Base-by-base conservation (phyloP, 2,329 filamentous ascomycete species). In the Dactylonectria macrodidyma region DNA sequence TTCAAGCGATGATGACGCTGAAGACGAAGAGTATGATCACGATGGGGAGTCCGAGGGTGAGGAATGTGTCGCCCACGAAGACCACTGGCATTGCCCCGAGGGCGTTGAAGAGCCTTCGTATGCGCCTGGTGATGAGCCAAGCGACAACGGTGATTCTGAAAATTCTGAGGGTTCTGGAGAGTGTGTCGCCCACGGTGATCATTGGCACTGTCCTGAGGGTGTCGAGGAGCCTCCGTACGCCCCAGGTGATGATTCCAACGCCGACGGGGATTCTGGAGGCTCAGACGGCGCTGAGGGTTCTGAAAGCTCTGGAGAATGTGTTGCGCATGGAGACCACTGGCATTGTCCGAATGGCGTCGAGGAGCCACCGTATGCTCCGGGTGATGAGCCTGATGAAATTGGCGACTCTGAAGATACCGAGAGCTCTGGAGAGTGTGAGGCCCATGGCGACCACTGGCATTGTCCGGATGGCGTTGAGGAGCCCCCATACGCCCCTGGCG, bases 171-270 rank as follows among this genome's bases (percentile, higher is more conserved):
- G 26, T 10, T 44, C 24, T 6, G 44, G n/a, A 14, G 56, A 69
- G 30, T 71, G 69, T 24, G 59, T 54, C 8, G 64, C 69, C 12
- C 57, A 73, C 51, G 52, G 44, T 33, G 57, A 65, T 54, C 56
- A 69, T 38, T 65, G 65, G 66, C 63, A 74, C 41, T 74, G 72
- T 41, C 71, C 70, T 10, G 64, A 69, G 2, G 71, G 72, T 16
- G 67, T 72, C 10, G 52, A 66, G 3, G 66, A 71, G 12, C 66
- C 69, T 9, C 56, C 56, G 12, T 48, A 65, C 38, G 14, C 41
- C n/a, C 41, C 56, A 19, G 56, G 56, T n/a, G 26, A 55, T 8
- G n/a, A 30, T 7, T 3, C 36, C 46, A 8, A 44, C 5, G 5
- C 3, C 12, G 36, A n/a, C 16, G 50, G 26, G 3, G 22, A 10